Evolutionary conservation across 1,284 basidiomycete genomes (phyloP), one percentile per base, ranked within the genome.

Genomic region (Cutaneotrichosporon sp.): DNA sequence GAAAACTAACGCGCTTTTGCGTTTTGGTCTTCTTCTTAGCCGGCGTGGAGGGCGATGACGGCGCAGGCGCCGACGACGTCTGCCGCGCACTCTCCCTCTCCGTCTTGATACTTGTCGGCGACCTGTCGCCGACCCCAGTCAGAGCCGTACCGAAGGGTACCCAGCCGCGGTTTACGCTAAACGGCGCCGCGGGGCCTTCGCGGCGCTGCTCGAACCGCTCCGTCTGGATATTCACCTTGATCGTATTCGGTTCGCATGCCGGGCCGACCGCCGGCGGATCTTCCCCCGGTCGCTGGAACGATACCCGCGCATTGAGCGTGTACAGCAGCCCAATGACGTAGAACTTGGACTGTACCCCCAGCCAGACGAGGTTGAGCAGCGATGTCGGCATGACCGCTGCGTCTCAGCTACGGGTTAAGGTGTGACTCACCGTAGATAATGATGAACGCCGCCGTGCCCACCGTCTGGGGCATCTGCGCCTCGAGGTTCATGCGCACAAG

Each of bases 401-500:
- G 17, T 12, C 15, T 51, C 14, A 40, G 46, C 26, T 15, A 4
- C 17, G 10, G 1, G 20, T 2, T 10, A 12, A 3, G 9, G 12
- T 21, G 18, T 14, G 36, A 44, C 59, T 46, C 22, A 64, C 62
- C 46, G 51, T 60, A 65, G 34, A 56, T 57, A 33, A 57, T 39
- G 47, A 63, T 52, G 48, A 63, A 66, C 12, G 42, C 52, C 42
- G 60, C 41, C 15, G 62, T 37, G 14, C 63, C 37, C 46, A 65
- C 17, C 12, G 58, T 55, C 12, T 63, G 61, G 8, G 63, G 63
- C 13, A 62, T 39, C 51, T 67, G 65, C 10, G 61, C 55, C 43
- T 67, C 65, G 37, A 65, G 46, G 10, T 63, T 67, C 49, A 67
- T 56, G 26, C 65, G 54, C 44, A 63, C 56, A 9, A 67, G 55